Evolutionary conservation across 495 filamentous ascomycete species (phyloP).

Genomic region (Polyplosphaeria fusca): DNA sequence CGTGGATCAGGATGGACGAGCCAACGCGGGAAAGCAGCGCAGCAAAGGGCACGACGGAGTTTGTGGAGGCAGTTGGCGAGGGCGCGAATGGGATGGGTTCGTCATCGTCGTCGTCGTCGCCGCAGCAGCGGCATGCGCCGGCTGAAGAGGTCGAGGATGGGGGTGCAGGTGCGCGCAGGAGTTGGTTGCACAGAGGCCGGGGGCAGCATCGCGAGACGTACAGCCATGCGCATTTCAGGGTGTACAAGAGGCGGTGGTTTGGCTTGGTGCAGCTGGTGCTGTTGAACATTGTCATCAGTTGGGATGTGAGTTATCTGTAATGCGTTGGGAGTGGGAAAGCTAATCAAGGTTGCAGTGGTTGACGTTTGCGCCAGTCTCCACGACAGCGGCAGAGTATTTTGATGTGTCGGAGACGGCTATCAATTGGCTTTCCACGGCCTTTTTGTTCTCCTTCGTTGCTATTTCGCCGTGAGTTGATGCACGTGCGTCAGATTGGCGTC

Average conservation of each 20-base stretch:
- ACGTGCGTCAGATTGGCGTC: not conserved
- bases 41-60: no score
- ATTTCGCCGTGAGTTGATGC: constrained; percentile 59
- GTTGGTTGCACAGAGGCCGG: no score
- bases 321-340: no score
- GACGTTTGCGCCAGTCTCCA: constrained; percentile 82
- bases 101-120: no score
- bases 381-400: constrained; percentile 74
- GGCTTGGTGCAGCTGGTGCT: constrained; percentile 78
- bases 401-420: constrained; percentile 68
- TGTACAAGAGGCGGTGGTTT: constrained; percentile 89
- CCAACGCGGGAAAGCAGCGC: no score
- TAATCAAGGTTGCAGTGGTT: constrained; percentile 63
- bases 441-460: constrained; percentile 77
- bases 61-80: no score
- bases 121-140: no score
- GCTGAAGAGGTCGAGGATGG: no score
- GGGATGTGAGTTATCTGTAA: constrained; percentile 95
- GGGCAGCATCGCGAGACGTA: no score
- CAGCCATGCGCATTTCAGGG: constrained; percentile 53
- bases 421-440: constrained; percentile 89
- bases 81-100: no score
- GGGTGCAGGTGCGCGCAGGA: no score
- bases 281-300: constrained; percentile 88
- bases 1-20: no score